Base-by-base conservation (phyloP, 2,329 filamentous ascomycete genomes). In the Keithomyces neogunnii region DNA sequence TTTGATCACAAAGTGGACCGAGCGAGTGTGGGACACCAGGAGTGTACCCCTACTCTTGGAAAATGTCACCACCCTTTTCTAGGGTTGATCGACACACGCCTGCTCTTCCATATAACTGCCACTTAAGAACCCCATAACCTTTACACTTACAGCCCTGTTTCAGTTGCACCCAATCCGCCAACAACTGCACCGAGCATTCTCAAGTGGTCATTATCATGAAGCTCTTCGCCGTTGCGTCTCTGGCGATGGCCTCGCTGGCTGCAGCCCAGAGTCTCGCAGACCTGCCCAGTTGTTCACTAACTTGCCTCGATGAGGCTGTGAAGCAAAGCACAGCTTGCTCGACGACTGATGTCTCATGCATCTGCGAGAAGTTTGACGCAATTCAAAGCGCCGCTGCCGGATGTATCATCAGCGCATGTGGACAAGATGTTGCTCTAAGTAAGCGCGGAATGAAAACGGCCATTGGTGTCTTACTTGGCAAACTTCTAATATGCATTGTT, bases 381-480 rank as follows among this genome's bases (percentile, higher is more conserved):
- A 55, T 68, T 56, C 57, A 59, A 52, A 47, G 48, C 9, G 53
- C 54, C 30, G 63, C 61, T 51, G 63, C 60, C 28, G 7, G 49
- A 42, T 68, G 65, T 46, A 61, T 67, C 47, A 46, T 67, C 33
- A 39, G 51, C 5, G 53, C 50, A 29, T 68, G 66, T 52, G 62
- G 64, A 53, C 40, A 53, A n/a, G 60, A 63, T n/a, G 52, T 54
- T 33, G 62, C 65, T 50, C 28, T 67, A 29, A 55, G 66, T 68
- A 63, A 36, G 65, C 19, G 19, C 1, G 19, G 19, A 19, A 19
- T 19, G 1, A 1, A 19, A 19, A 19, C 19, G 19, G 19, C 19
- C 19, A 19, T 62, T 30, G n/a, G 32, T 10, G 13, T 40, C 13
- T 19, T 3, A 7, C 50, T 5, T 11, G 35, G 28, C 29, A 26